A percentile compares a stretch with the other conserved stretches of the same genome.
Evolutionary conservation across 495 filamentous ascomycete genomes (phyloP).

Genomic region (Penicillium argentinense): DNA sequence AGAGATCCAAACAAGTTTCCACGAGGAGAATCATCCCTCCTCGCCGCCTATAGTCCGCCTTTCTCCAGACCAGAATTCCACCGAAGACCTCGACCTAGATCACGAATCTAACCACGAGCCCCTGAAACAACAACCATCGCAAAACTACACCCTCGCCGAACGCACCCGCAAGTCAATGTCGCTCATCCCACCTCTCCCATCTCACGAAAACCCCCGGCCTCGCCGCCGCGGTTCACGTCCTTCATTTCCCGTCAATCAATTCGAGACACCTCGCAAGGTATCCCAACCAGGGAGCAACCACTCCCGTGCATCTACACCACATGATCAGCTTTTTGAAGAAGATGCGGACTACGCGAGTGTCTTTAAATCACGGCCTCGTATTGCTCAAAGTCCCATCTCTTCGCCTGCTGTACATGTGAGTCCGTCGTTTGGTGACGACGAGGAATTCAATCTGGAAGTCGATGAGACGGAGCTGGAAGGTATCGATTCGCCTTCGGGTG

Average conservation of each 20-base stretch:
- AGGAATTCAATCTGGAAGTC: slow-evolving; percentile 32
- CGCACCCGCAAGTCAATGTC: slow-evolving; percentile 86
- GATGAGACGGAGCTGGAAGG: slow-evolving; percentile 15
- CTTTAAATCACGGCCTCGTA: slow-evolving; percentile 79
- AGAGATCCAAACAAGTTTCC: background rate
- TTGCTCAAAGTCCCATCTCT: slow-evolving; percentile 71
- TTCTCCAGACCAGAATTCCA: slow-evolving; percentile 9
- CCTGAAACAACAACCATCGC: slow-evolving; percentile 28
- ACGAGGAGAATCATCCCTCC: slow-evolving; percentile 4
- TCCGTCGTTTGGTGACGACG: slow-evolving; percentile 22
- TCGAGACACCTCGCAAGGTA: slow-evolving; percentile 53
- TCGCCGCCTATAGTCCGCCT: slow-evolving; percentile 20
- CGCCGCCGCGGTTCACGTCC: slow-evolving; percentile 42
- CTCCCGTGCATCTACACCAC: slow-evolving; percentile 49
- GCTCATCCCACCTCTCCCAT: slow-evolving; percentile 38
- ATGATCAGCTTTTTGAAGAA: slow-evolving; percentile 61
- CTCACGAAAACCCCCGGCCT: slow-evolving; percentile 21
- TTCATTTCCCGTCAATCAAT: slow-evolving; percentile 62
- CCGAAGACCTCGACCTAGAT: slow-evolving; percentile 13
- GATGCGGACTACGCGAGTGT: slow-evolving; percentile 79
- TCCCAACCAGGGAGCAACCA: slow-evolving; percentile 4
- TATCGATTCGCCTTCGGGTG: slow-evolving; percentile 22
- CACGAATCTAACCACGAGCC: slow-evolving; percentile 28
- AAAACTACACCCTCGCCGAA: slow-evolving; percentile 56
- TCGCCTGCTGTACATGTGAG: slow-evolving; percentile 54